phyloP scores from a whole-genome alignment of 768 basidiomycete genomes.

The Xerocomellus intermedius region DNA sequence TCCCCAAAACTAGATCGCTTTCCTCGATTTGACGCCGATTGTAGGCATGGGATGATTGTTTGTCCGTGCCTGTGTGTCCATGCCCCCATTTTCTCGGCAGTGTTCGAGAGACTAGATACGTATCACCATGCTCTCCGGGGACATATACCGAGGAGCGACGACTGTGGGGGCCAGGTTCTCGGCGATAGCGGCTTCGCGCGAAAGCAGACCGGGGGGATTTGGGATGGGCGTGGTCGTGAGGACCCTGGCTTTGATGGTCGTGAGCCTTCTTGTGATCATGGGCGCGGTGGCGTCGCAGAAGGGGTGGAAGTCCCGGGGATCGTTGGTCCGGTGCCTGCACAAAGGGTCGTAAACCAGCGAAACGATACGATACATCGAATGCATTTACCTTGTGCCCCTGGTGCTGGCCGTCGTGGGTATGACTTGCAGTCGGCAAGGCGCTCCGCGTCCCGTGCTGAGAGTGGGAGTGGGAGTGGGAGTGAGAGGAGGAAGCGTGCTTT shows the following conservation, averaged over 20 bases:
- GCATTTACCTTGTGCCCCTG: constrained; percentile 7
- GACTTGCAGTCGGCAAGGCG: neutral
- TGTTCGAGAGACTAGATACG: constrained; percentile 25
- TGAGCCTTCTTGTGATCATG: neutral
- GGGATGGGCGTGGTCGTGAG: constrained; percentile 1
- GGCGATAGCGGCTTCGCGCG: constrained; percentile 21
- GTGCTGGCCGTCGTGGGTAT: neutral
- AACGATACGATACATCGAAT: neutral
- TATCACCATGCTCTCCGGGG: constrained; percentile 25
- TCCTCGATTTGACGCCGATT: constrained; percentile 13
- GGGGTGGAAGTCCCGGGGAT: constrained; percentile 13
- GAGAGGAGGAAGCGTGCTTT: constrained; percentile 1
- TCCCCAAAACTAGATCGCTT: constrained; percentile 37
- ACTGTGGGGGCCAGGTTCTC: constrained; percentile 2
- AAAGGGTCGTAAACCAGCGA: neutral
- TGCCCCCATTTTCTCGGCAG: neutral
- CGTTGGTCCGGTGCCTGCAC: neutral
- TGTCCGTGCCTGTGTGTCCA: neutral
- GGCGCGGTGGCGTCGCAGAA: constrained; percentile 10
- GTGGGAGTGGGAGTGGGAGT: neutral
- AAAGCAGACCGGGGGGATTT: constrained; percentile 17
- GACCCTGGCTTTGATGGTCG: neutral
- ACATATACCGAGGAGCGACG: constrained; percentile 26
- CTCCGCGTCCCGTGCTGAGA: neutral
- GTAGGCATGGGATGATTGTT: neutral